These are phyloP conservation scores for Tetrahymena thermophila DNA, from an alignment of 73 alveolate species.

Conservation along the genomic window DNA sequence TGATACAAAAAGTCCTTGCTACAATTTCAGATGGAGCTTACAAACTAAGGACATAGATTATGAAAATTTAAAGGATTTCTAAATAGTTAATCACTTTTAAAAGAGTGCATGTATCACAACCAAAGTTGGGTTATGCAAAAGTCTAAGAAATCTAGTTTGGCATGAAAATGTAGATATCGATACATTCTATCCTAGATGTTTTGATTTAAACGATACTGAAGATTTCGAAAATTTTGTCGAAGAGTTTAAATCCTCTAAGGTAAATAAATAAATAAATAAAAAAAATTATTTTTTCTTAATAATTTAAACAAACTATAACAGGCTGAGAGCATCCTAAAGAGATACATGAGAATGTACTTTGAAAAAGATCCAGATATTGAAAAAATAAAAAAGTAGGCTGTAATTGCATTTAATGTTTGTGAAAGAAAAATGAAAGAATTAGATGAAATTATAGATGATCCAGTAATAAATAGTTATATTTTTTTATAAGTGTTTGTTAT, in stretches of 20 bases:
- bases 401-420: constrained; percentile 70
- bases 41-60: constrained; percentile 80
- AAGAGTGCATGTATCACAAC: constrained; percentile 83
- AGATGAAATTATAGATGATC: constrained; percentile 77
- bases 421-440: constrained; percentile 74
- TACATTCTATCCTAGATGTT: constrained; percentile 93
- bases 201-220: constrained; percentile 81
- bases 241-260: constrained; percentile 85
- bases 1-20: constrained; percentile 78
- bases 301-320: constrained; percentile 17
- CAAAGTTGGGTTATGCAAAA: constrained; percentile 84
- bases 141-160: constrained; percentile 82
- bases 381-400: constrained; percentile 52
- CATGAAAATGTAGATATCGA: constrained; percentile 85
- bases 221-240: constrained; percentile 85
- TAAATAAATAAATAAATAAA: constrained; percentile 50
- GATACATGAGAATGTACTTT: constrained; percentile 16
- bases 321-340: constrained; percentile 60
- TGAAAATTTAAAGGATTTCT: constrained; percentile 60
- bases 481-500: neutral
- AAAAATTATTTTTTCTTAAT: neutral
- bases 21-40: constrained; percentile 79
- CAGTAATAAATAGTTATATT: neutral
- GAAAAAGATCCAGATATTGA: constrained; percentile 33
- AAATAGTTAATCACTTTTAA: constrained; percentile 84